A percentile compares a stretch with the other conserved stretches of the same genome.
phyloP scores from a whole-genome alignment of 805 yeast genomes.

The Saccharomycopsis olivae region DNA sequence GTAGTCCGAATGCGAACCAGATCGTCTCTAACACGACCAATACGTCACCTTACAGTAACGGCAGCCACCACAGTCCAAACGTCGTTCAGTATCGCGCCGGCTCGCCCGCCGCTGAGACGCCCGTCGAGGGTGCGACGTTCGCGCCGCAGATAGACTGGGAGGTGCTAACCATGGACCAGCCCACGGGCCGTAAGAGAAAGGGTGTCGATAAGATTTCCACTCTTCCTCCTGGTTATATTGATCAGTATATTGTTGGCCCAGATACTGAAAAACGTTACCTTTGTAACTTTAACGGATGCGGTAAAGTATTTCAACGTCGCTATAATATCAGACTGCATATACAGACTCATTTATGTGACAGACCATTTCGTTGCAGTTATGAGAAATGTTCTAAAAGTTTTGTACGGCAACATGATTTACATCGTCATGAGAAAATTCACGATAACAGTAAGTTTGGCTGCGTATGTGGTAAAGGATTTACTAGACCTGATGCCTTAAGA shows the following conservation, averaged over 20 bases:
- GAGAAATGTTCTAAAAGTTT: constrained; percentile 69
- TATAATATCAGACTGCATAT: constrained; percentile 93
- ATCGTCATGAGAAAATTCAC: constrained; percentile 85
- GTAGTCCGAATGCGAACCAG: neutral
- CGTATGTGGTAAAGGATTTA: constrained; percentile 90
- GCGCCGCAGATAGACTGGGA: constrained; percentile 18
- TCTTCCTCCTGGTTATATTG: constrained; percentile 83
- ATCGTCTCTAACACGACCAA: too few species aligned
- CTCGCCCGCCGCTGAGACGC: too few species aligned
- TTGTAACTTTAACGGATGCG: constrained; percentile 71
- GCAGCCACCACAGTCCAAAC: neutral
- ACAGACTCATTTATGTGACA: constrained; percentile 89
- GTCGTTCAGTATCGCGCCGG: neutral
- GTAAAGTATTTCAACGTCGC: constrained; percentile 74
- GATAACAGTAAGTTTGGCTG: constrained; percentile 53
- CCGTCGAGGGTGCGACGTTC: neutral
- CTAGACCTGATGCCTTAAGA: constrained; percentile 79
- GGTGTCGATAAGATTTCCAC: constrained; percentile 36
- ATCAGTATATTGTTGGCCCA: constrained; percentile 73
- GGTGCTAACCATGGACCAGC: constrained; percentile 19
- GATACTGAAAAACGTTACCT: constrained; percentile 58
- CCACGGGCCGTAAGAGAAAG: constrained; percentile 18
- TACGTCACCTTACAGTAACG: neutral
- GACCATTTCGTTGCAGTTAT: constrained; percentile 72
- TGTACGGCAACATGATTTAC: constrained; percentile 91